These are phyloP conservation scores for Colletotrichum tanaceti DNA, from an alignment of 2,329 filamentous ascomycete genomes.

Conservation along the genomic window DNA sequence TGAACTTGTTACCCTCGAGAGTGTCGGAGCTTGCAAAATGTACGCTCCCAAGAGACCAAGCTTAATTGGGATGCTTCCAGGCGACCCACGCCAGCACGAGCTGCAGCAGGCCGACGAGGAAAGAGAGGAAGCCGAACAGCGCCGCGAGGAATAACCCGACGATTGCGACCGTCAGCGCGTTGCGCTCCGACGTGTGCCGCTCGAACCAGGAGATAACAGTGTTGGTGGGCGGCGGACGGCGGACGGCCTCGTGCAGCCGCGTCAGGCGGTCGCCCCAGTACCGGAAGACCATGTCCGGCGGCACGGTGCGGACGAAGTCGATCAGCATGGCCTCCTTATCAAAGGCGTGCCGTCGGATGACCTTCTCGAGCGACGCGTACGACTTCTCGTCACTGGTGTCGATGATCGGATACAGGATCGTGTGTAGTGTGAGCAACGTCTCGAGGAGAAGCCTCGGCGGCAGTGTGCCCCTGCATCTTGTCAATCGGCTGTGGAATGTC, in stretches of 20 bases:
- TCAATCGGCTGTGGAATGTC: not conserved
- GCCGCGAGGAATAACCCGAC: not conserved
- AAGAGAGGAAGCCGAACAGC: not conserved
- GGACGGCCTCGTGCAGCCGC: not conserved
- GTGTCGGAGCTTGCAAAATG: no score
- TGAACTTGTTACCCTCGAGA: no score
- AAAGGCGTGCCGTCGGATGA: not conserved
- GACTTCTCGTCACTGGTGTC: not conserved
- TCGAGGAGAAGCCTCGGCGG: not conserved
- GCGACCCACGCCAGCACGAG: not conserved
- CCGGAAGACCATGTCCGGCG: not conserved
- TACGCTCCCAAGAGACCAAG: no score
- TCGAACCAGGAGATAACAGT: not conserved
- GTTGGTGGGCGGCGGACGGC: not conserved
- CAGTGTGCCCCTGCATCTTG: not conserved
- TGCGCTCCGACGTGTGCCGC: not conserved
- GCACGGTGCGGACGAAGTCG: not conserved
- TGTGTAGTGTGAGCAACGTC: not conserved
- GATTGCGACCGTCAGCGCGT: not conserved
- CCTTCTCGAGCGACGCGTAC: not conserved
- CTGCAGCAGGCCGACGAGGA: not conserved
- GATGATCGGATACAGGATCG: not conserved
- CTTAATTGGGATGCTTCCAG: not conserved
- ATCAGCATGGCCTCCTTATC: not conserved
- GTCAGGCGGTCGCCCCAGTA: not conserved